Evolutionary conservation across 768 basidiomycete species (phyloP), one percentile per base, ranked within the genome.

Genomic region (Auriscalpium vulgare): DNA sequence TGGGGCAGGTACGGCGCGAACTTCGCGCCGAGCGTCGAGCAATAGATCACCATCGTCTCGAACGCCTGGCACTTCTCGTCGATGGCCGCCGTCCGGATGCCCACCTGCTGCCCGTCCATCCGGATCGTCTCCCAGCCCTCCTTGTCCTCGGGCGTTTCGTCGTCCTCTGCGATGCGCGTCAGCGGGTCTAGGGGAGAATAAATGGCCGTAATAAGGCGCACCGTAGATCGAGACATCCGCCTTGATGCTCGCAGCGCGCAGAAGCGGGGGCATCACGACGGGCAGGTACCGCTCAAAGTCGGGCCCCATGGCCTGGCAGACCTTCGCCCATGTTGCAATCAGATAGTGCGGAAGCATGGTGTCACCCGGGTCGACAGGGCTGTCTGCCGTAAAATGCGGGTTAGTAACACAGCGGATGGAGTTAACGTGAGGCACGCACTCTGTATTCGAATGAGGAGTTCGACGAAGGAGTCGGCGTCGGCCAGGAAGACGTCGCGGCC

Each of bases 61-160:
- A 91, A 90, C 2, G 91, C 90, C 64, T 89, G 87, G 56, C 88
- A 89, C 64, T 92, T 92, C 62, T 93, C 89, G 65, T 92, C 90
- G 62, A 93, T 83, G 1, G 82, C 81, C 0, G 87, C 83, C 3
- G 89, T 92, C 54, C 85, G 79, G 59, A 92, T 88, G 1, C 86
- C 87, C 23, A 90, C 76, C 16, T 81, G 79, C 50, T 85, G 84
- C 0, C 90, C 90, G 50, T 90, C 87, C 75, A 91, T 81, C 7
- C 77, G 75, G 57, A 91, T 78, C 1, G 84, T 88, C 64, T 88
- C 88, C 84, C 84, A 91, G 10, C 88, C 87, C 37, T 91, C 87
- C 11, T 81, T 77, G 21, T 85, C 83, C 47, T 78, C 77, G 1
- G 67, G 61, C 8, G 74, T 74, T 9, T 82, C 81, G 8, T 81